These are phyloP conservation scores for Entoloma clypeatum DNA, from an alignment of 1,284 basidiomycete species.

Conservation along the genomic window DNA sequence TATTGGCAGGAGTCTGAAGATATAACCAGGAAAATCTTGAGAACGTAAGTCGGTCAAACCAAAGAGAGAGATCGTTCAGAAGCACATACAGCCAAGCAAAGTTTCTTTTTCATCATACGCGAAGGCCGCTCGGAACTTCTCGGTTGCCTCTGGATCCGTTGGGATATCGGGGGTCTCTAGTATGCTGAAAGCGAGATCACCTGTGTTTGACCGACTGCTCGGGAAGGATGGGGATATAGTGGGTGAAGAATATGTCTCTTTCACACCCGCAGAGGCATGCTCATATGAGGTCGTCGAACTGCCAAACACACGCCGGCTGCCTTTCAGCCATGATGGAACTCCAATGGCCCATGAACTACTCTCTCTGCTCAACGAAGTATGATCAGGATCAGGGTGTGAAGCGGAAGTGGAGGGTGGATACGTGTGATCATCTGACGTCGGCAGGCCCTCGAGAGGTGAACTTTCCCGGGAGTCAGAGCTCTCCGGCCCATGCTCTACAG, in stretches of 20 bases:
- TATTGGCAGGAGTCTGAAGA: slow-evolving; percentile 83
- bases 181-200: slow-evolving; percentile 72
- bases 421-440: slow-evolving; percentile 52
- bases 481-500: slow-evolving; percentile 20
- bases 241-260: slow-evolving; percentile 58
- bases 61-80: slow-evolving; percentile 5
- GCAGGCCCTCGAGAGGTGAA: slow-evolving; percentile 19
- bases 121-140: slow-evolving; percentile 77
- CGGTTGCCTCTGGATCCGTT: slow-evolving; percentile 61
- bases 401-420: slow-evolving; percentile 69
- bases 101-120: slow-evolving; percentile 84
- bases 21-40: slow-evolving; percentile 82
- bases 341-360: slow-evolving; percentile 55
- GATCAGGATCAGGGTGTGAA: slow-evolving; percentile 38
- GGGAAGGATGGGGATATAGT: slow-evolving; percentile 27
- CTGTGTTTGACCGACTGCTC: slow-evolving; percentile 35
- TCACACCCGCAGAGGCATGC: slow-evolving; percentile 31
- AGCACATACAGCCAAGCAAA: slow-evolving; percentile 76
- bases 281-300: slow-evolving; percentile 24
- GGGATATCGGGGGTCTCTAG: slow-evolving; percentile 62
- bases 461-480: slow-evolving; percentile 17
- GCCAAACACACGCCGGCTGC: slow-evolving; percentile 48
- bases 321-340: slow-evolving; percentile 70
- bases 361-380: slow-evolving; percentile 44
- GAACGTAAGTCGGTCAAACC: slow-evolving; percentile 2